Evolutionary conservation across 2,329 filamentous ascomycete species (phyloP).

Genomic region (Ramularia collo-cygni): DNA sequence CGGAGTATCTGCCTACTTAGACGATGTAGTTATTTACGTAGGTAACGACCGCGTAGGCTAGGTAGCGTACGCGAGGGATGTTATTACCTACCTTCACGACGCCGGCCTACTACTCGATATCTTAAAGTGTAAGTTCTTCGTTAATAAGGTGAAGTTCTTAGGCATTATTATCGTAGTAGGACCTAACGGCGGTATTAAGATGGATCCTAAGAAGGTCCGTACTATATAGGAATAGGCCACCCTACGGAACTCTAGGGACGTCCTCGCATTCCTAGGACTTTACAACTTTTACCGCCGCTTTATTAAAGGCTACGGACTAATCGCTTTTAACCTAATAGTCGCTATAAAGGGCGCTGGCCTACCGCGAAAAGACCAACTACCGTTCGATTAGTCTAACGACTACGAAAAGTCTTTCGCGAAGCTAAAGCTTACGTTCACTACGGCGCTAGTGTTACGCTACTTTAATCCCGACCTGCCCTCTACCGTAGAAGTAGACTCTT

Average conservation of each 20-base stretch:
- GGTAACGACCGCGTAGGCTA: conserved; percentile 21
- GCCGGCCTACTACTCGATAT: conserved; percentile 10
- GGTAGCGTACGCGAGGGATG: conserved; percentile 18
- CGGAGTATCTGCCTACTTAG: conserved; percentile 19
- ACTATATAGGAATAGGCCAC: conserved; percentile 1
- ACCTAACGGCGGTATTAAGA: conserved; percentile 17
- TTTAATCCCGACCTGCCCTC: neutral
- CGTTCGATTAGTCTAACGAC: neutral
- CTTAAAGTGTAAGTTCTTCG: conserved; percentile 7
- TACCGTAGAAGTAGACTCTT: conserved; percentile 2
- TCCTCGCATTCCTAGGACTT: conserved; percentile 1
- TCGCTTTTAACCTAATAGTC: neutral
- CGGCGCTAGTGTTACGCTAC: neutral
- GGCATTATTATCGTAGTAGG: conserved; percentile 16
- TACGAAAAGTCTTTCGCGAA: neutral
- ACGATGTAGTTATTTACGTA: conserved; percentile 26
- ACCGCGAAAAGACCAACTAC: neutral
- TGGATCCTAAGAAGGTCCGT: conserved; percentile 9
- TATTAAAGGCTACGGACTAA: neutral
- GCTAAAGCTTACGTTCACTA: neutral
- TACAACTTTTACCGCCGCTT: neutral
- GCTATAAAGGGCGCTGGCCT: neutral
- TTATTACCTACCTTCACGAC: conserved; percentile 21
- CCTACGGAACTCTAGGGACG: neutral
- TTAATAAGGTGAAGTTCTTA: conserved; percentile 25